Conservation (phyloP, 2,329 filamentous ascomycete species). For the Diplocarpon rosae region DNA sequence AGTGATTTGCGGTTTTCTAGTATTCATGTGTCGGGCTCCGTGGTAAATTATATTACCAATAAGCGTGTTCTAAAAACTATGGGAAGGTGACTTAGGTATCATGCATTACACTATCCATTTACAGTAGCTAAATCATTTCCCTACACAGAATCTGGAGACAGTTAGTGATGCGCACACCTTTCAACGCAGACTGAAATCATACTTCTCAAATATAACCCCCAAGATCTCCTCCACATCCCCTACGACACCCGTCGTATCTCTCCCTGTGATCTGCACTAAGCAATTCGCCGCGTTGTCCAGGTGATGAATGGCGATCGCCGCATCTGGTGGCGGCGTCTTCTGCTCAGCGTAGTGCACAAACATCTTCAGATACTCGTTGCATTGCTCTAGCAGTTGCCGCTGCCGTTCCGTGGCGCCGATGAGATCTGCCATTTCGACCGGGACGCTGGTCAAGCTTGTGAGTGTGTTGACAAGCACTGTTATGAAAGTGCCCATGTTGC, state of each 20-base stretch:
- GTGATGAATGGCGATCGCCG: slow-evolving; percentile 84
- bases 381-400: slow-evolving; percentile 65
- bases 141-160: too few relatives aligned
- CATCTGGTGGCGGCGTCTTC: slow-evolving; percentile 52
- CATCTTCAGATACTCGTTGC: slow-evolving; percentile 57
- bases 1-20: too few relatives aligned
- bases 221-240: slow-evolving; percentile 93
- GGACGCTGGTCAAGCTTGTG: slow-evolving; percentile 56
- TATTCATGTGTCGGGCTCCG: too few relatives aligned
- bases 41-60: too few relatives aligned
- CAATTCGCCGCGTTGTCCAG: slow-evolving; percentile 69
- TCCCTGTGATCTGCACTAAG: slow-evolving; percentile 79
- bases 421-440: slow-evolving; percentile 66
- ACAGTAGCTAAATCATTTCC: too few relatives aligned
- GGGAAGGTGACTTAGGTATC: too few relatives aligned
- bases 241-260: slow-evolving; percentile 50
- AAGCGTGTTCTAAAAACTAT: too few relatives aligned
- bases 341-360: slow-evolving; percentile 47
- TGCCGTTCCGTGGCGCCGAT: slow-evolving; percentile 88
- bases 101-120: too few relatives aligned
- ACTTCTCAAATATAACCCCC: slow-evolving; percentile 97
- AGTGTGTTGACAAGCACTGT: slow-evolving; percentile 58
- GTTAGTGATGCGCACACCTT: too few relatives aligned
- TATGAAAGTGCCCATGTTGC: slow-evolving; percentile 56
- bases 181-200: too few relatives aligned